phyloP scores from a whole-genome alignment of 768 basidiomycete species.

The Lactifluus piperatus region DNA sequence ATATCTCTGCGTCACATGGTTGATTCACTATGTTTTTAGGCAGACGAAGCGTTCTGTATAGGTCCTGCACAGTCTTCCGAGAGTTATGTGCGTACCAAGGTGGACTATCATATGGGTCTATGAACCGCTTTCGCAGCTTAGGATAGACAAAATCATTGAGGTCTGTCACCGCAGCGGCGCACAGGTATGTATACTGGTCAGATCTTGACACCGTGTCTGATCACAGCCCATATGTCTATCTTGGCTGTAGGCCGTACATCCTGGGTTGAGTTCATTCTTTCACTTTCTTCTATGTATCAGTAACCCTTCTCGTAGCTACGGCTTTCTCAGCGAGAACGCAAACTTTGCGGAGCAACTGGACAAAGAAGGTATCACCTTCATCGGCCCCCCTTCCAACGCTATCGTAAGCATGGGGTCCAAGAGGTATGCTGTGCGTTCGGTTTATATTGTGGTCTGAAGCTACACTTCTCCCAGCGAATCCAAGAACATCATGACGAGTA shows the following conservation, averaged over 20 bases:
- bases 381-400: slow-evolving; percentile 82
- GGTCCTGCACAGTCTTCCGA: slow-evolving; percentile 85
- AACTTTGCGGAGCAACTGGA: slow-evolving; percentile 65
- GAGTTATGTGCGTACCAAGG: slow-evolving; percentile 65
- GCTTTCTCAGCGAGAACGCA: slow-evolving; percentile 90
- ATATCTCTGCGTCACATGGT: not conserved
- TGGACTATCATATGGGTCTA: not conserved
- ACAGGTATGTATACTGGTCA: slow-evolving; percentile 43
- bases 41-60: slow-evolving; percentile 56
- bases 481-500: slow-evolving; percentile 89
- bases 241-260: slow-evolving; percentile 69
- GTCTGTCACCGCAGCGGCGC: slow-evolving; percentile 76
- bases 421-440: slow-evolving; percentile 41
- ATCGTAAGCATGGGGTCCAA: slow-evolving; percentile 95
- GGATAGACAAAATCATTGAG: slow-evolving; percentile 83
- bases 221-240: not conserved
- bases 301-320: slow-evolving; percentile 47
- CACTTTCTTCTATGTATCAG: not conserved
- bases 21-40: slow-evolving; percentile 27
- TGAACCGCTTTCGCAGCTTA: slow-evolving; percentile 40
- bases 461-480: slow-evolving; percentile 54
- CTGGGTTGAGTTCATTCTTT: slow-evolving; percentile 46
- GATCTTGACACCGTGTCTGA: not conserved
- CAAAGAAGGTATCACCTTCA: slow-evolving; percentile 78
- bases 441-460: not conserved